phyloP scores from a whole-genome alignment of 805 yeast species.

The Alloascoidea hylecoeti region DNA sequence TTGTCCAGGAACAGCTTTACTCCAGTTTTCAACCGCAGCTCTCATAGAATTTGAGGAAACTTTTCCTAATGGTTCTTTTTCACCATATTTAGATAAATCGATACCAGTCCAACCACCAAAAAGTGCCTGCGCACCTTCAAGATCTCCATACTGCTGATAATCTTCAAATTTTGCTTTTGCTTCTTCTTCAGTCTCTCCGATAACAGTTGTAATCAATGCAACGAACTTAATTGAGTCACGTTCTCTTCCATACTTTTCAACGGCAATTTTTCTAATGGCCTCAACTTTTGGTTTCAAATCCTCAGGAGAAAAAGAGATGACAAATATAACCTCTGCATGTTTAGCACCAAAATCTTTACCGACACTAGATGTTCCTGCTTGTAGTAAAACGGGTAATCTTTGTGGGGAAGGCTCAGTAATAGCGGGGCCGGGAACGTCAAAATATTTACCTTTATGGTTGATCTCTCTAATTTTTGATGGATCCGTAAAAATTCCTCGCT shows the following conservation, averaged over 20 bases:
- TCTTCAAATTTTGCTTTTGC: conserved; percentile 23
- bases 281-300: conserved; percentile 16
- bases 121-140: conserved; percentile 26
- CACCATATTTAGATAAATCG: conserved; percentile 20
- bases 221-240: conserved; percentile 23
- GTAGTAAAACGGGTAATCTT: conserved; percentile 27
- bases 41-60: conserved; percentile 20
- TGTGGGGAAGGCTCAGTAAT: conserved; percentile 29
- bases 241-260: conserved; percentile 20
- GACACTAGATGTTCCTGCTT: conserved; percentile 27
- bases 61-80: conserved; percentile 18
- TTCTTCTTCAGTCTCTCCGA: conserved; percentile 26
- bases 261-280: conserved; percentile 19
- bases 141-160: conserved; percentile 19
- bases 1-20: conserved; percentile 16
- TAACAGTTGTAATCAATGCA: conserved; percentile 21
- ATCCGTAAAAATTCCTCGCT: conserved; percentile 10
- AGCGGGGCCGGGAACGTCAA: conserved; percentile 27
- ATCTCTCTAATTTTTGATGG: conserved; percentile 21
- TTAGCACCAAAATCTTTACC: conserved; percentile 28
- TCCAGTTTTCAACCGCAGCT: conserved; percentile 20
- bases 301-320: conserved; percentile 21
- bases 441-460: conserved; percentile 25
- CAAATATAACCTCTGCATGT: conserved; percentile 27
- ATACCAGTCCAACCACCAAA: conserved; percentile 28